Evolutionary conservation across 2,329 filamentous ascomycete species (phyloP), one percentile per base, ranked within the genome.

Genomic region (Microsporum canis): DNA sequence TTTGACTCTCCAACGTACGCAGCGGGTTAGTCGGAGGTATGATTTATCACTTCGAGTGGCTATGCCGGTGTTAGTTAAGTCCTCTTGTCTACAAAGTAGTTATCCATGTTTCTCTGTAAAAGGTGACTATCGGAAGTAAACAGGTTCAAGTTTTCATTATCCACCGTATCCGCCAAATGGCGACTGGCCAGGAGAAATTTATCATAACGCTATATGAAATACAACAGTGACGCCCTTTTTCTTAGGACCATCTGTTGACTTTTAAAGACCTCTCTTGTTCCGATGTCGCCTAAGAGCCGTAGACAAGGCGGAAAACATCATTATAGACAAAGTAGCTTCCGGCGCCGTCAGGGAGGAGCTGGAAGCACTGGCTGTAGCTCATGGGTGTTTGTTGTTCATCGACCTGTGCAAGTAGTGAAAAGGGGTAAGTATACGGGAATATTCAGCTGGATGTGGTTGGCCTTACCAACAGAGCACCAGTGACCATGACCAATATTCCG

Each of bases 251-350:
- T 36, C 51, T 55, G 51, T 17, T 36, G 51, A 8, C 17, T 23
- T 36, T n/a, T 34, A 36, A 31, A 57, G 38, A 23, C 38, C 5
- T 57, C 39, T 31, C 41, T n/a, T 17, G 10, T 56, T 31, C 31
- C 31, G 8, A 4, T 38, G 14, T 31, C 36, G 34, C 31, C 33
- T 41, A 43, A 29, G 39, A 59, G 17, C 39, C 41, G 41, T 59
- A 92, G 68, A 96, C 83, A 64, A 97, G 84, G 78, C 89, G 89
- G 85, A 97, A 97, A 74, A 97, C 78, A 75, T 97, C 92, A 81
- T 97, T 96, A 79, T 86, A 87, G 73, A 97, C 88, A 75, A 84
- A 96, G 80, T 88, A 96, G 77, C 81, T 85, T 68, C 85, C 87
- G 58, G 70, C 67, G 33, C 76, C 76, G 60, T 90, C 87, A 63